phyloP scores from a whole-genome alignment of 768 basidiomycete genomes.

The Mrakia blollopis region DNA sequence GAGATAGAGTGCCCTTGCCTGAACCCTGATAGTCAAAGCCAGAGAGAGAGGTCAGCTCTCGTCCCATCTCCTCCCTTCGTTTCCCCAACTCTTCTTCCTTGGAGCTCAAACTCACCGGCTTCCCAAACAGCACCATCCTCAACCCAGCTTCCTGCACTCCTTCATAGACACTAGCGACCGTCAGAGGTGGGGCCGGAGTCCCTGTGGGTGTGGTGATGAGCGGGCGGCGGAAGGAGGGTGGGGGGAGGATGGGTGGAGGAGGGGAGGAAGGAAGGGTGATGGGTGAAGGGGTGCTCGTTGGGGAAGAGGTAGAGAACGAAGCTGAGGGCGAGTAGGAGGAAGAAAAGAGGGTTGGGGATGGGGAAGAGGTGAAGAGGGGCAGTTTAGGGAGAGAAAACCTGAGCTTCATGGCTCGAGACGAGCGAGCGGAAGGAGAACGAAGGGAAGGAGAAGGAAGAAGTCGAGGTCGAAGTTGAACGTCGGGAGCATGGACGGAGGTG shows the following conservation, averaged over 20 bases:
- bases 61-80: background rate
- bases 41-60: constrained; percentile 22
- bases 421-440: background rate
- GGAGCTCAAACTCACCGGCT: constrained; percentile 48
- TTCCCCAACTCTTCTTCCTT: constrained; percentile 35
- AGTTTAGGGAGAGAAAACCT: background rate
- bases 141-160: constrained; percentile 17
- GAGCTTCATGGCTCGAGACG: background rate
- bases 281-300: background rate
- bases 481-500: no score
- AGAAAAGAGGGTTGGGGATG: background rate
- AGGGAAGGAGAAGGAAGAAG: background rate
- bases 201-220: background rate
- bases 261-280: background rate
- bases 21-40: constrained; percentile 37
- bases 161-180: constrained; percentile 10
- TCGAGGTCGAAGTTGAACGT: no score
- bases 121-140: constrained; percentile 71
- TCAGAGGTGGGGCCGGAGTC: background rate
- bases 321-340: background rate
- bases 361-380: background rate
- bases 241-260: background rate
- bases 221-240: background rate
- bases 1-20: constrained; percentile 69
- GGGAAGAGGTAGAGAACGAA: background rate